Conservation (phyloP, 208 protist genomes). For the Angomonas deanei region DNA sequence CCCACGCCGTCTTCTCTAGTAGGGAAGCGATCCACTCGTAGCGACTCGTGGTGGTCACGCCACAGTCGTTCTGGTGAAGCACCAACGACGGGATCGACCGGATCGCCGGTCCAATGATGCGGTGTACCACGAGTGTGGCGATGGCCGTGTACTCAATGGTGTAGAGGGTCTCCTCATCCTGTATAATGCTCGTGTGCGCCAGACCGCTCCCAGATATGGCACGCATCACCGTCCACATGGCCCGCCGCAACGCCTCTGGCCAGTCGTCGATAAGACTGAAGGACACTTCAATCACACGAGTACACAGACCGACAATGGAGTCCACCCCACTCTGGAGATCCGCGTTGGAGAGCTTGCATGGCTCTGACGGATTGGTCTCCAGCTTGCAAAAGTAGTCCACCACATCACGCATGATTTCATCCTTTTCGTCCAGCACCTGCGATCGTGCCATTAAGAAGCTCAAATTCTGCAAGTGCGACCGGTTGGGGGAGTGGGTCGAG, state of each 20-base stretch:
- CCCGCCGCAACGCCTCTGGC: slow-evolving; percentile 19
- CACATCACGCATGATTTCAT: slow-evolving; percentile 8
- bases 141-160: slow-evolving; percentile 30
- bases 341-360: neutral
- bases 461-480: neutral
- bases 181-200: neutral
- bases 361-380: neutral
- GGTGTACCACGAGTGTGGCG: slow-evolving; percentile 23
- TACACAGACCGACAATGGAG: neutral
- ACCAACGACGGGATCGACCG: slow-evolving; percentile 20
- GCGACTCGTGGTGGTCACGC: slow-evolving; percentile 18
- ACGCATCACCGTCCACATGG: slow-evolving; percentile 23
- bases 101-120: slow-evolving; percentile 27
- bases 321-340: neutral
- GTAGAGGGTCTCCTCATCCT: slow-evolving; percentile 4
- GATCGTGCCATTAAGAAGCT: slow-evolving; percentile 6
- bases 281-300: slow-evolving; percentile 1
- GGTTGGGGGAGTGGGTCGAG: neutral
- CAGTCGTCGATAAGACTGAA: slow-evolving; percentile 11
- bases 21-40: slow-evolving; percentile 7
- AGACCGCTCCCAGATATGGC: slow-evolving; percentile 17
- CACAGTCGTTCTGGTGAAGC: slow-evolving; percentile 12
- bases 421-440: slow-evolving; percentile 2
- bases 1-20: slow-evolving; percentile 30
- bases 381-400: slow-evolving; percentile 20